A percentile compares a stretch with the other conserved stretches of the same genome.
These are phyloP conservation scores for Cladosporium sphaerospermum DNA, from an alignment of 2,329 filamentous ascomycete species.

Conservation along the genomic window DNA sequence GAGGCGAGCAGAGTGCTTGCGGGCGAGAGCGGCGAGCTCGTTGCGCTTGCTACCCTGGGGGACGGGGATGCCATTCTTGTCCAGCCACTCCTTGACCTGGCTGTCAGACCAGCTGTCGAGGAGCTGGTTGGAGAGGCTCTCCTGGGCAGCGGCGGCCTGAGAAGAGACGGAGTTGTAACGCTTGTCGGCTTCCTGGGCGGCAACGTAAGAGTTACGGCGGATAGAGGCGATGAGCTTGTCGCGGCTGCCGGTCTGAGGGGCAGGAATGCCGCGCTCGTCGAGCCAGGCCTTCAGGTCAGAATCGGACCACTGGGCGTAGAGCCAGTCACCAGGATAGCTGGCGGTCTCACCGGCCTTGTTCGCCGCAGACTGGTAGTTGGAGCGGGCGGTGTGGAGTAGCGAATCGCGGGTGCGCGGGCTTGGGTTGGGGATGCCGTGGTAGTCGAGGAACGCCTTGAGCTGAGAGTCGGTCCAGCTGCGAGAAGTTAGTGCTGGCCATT, in stretches of 20 bases:
- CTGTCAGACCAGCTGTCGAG: slow-evolving; percentile 87
- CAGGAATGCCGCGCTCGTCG: slow-evolving; percentile 78
- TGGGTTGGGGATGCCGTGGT: slow-evolving; percentile 77
- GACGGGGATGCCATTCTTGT: slow-evolving; percentile 83
- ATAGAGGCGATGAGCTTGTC: slow-evolving; percentile 85
- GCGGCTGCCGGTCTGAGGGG: slow-evolving; percentile 74
- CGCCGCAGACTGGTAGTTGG: slow-evolving; percentile 73
- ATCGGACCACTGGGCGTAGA: slow-evolving; percentile 85
- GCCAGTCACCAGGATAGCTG: slow-evolving; percentile 90
- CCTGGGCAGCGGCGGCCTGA: slow-evolving; percentile 54
- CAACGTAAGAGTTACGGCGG: slow-evolving; percentile 74
- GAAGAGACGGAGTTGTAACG: slow-evolving; percentile 58
- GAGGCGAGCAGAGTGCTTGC: slow-evolving; percentile 73
- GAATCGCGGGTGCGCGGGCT: slow-evolving; percentile 82
- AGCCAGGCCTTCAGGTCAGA: slow-evolving; percentile 93
- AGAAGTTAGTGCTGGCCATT: slow-evolving; percentile 31
- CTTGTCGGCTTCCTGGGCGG: slow-evolving; percentile 42
- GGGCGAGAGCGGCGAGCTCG: slow-evolving; percentile 81
- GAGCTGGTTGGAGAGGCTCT: slow-evolving; percentile 72
- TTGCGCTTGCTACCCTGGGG: slow-evolving; percentile 88
- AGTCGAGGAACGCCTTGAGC: slow-evolving; percentile 87
- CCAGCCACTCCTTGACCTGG: slow-evolving; percentile 84
- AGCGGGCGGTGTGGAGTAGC: slow-evolving; percentile 68
- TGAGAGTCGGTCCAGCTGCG: slow-evolving; percentile 84
- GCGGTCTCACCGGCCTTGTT: slow-evolving; percentile 69